Conservation (phyloP, 1,284 basidiomycete genomes). For the Puccinia triticina region DNA sequence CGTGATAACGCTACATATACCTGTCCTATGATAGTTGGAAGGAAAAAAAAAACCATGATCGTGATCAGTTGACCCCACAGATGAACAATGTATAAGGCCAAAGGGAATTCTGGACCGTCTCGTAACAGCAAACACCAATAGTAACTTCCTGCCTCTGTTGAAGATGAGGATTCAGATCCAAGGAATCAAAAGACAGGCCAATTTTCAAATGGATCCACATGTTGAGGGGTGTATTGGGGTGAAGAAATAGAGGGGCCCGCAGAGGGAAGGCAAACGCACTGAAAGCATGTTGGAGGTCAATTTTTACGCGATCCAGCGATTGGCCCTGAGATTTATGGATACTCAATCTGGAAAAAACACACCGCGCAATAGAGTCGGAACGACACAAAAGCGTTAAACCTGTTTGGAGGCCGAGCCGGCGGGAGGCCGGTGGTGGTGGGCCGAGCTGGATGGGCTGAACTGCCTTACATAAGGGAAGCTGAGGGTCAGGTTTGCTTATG, state of each 20-base stretch:
- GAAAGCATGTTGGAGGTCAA: constrained; percentile 66
- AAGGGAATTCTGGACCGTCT: neutral
- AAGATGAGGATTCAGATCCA: neutral
- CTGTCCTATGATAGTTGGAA: constrained; percentile 65
- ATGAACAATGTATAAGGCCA: neutral
- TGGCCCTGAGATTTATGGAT: constrained; percentile 77
- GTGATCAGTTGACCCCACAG: neutral
- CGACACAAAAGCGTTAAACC: constrained; percentile 54
- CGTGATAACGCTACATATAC: constrained; percentile 95
- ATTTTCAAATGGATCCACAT: neutral
- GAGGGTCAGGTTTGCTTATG: too few relatives aligned
- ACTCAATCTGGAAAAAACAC: constrained; percentile 71
- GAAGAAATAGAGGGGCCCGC: too few relatives aligned
- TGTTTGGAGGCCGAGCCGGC: too few relatives aligned
- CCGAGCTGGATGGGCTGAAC: too few relatives aligned
- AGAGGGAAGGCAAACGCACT: constrained; percentile 62
- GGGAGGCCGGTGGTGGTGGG: too few relatives aligned
- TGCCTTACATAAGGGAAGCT: too few relatives aligned
- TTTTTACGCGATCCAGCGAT: constrained; percentile 75
- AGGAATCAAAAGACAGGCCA: neutral
- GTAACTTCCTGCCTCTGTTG: neutral
- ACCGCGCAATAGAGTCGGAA: neutral
- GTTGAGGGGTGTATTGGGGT: neutral
- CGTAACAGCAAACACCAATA: neutral
- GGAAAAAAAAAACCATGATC: constrained; percentile 20